Evolutionary conservation across 2,329 filamentous ascomycete genomes (phyloP).

Genomic region (Hirsutella rhossiliensis): DNA sequence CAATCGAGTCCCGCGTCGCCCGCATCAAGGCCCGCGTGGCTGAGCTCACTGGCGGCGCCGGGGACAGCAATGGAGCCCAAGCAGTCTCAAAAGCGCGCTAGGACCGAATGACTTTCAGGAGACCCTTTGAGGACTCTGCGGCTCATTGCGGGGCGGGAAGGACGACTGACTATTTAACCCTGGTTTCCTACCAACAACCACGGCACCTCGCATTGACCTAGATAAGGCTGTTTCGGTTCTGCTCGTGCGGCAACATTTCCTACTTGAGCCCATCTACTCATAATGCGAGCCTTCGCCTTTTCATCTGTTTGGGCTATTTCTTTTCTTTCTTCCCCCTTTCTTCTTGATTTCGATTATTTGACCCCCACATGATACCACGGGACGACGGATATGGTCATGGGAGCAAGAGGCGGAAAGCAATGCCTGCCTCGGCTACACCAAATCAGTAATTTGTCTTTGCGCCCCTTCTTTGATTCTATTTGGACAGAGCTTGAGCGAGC

Average conservation of each 20-base stretch:
- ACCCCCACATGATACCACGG: constrained; percentile 14
- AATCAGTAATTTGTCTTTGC: constrained; percentile 6
- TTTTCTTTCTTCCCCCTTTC: constrained; percentile 2
- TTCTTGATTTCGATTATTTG: constrained; percentile 6
- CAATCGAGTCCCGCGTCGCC: constrained; percentile 91
- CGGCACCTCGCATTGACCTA: neutral
- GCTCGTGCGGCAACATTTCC: neutral
- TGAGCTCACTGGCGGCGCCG: constrained; percentile 80
- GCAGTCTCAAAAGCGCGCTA: constrained; percentile 11
- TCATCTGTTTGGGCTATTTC: constrained; percentile 3
- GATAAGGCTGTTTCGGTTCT: neutral
- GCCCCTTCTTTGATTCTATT: constrained; percentile 8
- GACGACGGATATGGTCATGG: constrained; percentile 6
- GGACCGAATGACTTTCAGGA: constrained; percentile 4
- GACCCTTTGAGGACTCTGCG: neutral
- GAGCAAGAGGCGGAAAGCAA: constrained; percentile 3
- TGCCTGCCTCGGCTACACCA: neutral
- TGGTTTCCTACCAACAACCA: neutral
- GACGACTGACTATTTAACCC: neutral
- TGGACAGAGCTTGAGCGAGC: constrained; percentile 5
- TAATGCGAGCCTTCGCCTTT: constrained; percentile 2
- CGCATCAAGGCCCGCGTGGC: constrained; percentile 96
- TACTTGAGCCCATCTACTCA: constrained; percentile 1
- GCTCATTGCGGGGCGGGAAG: neutral
- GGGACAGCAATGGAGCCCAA: constrained; percentile 33